Evolutionary conservation across 352 stramenopile genomes (phyloP), one percentile per base, ranked within the genome.

Genomic region (Phytophthora ramorum): DNA sequence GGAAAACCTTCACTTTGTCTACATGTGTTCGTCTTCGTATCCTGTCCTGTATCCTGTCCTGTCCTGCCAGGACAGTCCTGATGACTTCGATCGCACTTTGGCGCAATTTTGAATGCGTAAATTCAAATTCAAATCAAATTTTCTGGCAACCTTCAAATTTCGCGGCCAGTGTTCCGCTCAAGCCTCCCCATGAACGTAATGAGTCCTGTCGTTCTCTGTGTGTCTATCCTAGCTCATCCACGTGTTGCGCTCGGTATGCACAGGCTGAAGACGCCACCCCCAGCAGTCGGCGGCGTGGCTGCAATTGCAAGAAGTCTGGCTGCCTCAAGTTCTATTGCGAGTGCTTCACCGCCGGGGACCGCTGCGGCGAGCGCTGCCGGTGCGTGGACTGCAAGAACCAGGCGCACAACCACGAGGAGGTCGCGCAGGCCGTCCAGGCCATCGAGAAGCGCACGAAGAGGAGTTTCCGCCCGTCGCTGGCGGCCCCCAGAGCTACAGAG

Each of bases 241-340:
- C 28, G 10, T 64, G 3, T 51, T 61, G 58, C 24, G 70, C 55
- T 76, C 28, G 68, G 26, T 16, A n/a, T 66, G 43, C 26, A 1
- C 30, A 73, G 49, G 6, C 17, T 1, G n/a, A 65, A 5, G 9
- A 58, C 12, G 14, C 48, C 4, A 19, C 32, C 41, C 13, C 41
- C 37, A 13, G 16, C 43, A 62, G 45, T 30, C 71, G 68, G 43
- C 81, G 75, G 12, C 79, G 79, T 20, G 82, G 84, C 44, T 99
- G 97, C 75, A 98, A 97, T 61, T 99, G 96, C 78, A 98, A 98
- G 77, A 98, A 98, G 58, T 98, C 95, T 0, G 87, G 90, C 57
- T 99, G 97, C 69, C 87, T 99, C 16, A 99, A 99, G 77, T 82
- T 99, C 38, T 95, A 95, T 55, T 95, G 87, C 66, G 82, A 93